phyloP scores from a whole-genome alignment of 371 early-diverging fungal genomes.

The Mucor plumbeus region DNA sequence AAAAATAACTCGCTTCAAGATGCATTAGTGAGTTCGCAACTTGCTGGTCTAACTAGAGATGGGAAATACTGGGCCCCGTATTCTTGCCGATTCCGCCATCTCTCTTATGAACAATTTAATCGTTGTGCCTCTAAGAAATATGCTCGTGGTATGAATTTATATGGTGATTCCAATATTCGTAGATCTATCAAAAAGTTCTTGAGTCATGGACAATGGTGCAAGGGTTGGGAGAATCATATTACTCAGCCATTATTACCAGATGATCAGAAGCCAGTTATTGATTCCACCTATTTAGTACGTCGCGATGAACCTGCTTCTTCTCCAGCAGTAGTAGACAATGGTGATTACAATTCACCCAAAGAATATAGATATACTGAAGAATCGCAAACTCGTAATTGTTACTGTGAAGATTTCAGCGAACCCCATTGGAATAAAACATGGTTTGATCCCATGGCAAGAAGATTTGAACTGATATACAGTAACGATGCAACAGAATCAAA shows the following conservation, averaged over 20 bases:
- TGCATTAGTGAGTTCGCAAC: not conserved
- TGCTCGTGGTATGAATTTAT: constrained; percentile 44
- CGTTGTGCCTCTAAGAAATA: constrained; percentile 42
- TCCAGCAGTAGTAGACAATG: not conserved
- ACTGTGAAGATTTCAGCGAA: constrained; percentile 58
- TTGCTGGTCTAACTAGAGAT: constrained; percentile 1
- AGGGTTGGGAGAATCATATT: constrained; percentile 21
- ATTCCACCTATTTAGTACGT: not conserved
- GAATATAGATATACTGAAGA: constrained; percentile 10
- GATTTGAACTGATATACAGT: constrained; percentile 24
- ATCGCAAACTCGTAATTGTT: constrained; percentile 40
- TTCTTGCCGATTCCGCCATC: constrained; percentile 45
- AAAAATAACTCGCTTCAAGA: not conserved
- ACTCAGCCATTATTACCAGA: constrained; percentile 12
- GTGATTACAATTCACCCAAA: constrained; percentile 18
- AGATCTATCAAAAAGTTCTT: constrained; percentile 55
- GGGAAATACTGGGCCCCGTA: constrained; percentile 58
- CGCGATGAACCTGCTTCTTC: not conserved
- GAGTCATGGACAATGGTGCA: constrained; percentile 60
- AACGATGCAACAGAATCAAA: constrained; percentile 15
- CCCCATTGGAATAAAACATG: constrained; percentile 37
- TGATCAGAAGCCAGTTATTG: constrained; percentile 7
- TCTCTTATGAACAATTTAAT: constrained; percentile 46
- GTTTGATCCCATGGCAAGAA: constrained; percentile 38
- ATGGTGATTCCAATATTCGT: constrained; percentile 62